Conservation (phyloP, 371 early-diverging fungal genomes). For the Mortierella sp. region DNA sequence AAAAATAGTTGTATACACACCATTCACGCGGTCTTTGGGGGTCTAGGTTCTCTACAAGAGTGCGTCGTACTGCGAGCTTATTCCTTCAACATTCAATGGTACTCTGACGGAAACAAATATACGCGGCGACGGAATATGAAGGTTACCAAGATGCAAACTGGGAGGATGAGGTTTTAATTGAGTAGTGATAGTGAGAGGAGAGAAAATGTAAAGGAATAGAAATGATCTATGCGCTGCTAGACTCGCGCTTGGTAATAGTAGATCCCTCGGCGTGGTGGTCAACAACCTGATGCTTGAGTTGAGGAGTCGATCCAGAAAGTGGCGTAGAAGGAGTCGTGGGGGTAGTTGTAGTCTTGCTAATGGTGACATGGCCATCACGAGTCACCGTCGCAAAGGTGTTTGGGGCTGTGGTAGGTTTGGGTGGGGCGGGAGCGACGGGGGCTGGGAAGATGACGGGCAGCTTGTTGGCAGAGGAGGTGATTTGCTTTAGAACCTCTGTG, state of each 20-base stretch:
- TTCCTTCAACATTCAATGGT: too few species aligned
- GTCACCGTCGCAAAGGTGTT: conserved; percentile 54
- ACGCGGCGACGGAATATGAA: too few species aligned
- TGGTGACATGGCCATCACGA: conserved; percentile 51
- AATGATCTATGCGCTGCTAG: conserved; percentile 44
- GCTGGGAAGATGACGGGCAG: conserved; percentile 56
- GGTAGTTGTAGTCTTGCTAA: conserved; percentile 18
- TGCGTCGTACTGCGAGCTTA: too few species aligned
- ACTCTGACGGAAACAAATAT: too few species aligned
- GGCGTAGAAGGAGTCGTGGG: conserved; percentile 47
- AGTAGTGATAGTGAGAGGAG: background rate
- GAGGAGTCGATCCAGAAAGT: conserved; percentile 40
- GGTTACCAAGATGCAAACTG: background rate
- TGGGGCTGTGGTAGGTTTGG: conserved; percentile 42
- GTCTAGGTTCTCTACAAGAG: too few species aligned
- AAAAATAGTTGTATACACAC: too few species aligned
- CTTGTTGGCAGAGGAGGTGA: conserved; percentile 46
- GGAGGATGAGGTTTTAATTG: background rate
- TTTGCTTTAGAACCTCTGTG: conserved; percentile 55
- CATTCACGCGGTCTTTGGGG: too few species aligned
- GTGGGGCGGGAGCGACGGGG: conserved; percentile 57
- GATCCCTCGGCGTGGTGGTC: conserved; percentile 50
- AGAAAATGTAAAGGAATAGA: background rate
- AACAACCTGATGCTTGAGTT: conserved; percentile 48
- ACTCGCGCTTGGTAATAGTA: conserved; percentile 52